These are phyloP conservation scores for Ajuga reptans DNA, from an alignment of 305 asterid species.

Conservation along the genomic window DNA sequence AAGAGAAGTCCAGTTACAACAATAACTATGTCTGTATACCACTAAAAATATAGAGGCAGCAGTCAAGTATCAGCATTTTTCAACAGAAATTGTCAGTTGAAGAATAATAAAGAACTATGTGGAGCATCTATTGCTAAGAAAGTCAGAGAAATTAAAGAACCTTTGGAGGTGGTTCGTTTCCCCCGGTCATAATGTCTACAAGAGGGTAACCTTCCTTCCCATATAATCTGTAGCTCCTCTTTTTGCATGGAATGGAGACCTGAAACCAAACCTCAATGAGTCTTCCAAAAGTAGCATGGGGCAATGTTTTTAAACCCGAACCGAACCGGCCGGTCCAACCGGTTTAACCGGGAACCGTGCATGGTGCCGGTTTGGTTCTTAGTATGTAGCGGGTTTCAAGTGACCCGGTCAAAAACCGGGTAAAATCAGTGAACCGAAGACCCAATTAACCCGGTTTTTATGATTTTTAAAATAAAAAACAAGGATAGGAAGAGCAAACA, in stretches of 20 bases:
- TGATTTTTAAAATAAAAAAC: too few species aligned
- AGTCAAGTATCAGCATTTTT: background rate
- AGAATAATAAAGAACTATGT: background rate
- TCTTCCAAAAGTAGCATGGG: constrained; percentile 3
- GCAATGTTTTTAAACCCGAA: too few species aligned
- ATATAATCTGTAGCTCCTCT: constrained; percentile 79
- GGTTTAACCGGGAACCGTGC: too few species aligned
- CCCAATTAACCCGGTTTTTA: too few species aligned
- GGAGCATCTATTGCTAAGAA: background rate
- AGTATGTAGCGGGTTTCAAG: too few species aligned
- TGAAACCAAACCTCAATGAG: constrained; percentile 32
- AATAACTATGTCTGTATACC: background rate
- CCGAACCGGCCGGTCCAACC: too few species aligned
- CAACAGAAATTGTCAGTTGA: background rate
- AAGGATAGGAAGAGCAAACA: too few species aligned
- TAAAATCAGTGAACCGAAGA: too few species aligned
- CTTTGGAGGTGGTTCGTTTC: constrained; percentile 89
- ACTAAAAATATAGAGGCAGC: background rate
- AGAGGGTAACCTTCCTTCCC: constrained; percentile 97
- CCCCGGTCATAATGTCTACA: constrained; percentile 91
- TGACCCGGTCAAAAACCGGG: too few species aligned
- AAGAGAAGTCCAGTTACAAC: background rate
- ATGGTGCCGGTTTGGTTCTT: too few species aligned
- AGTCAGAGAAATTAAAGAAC: constrained; percentile 28
- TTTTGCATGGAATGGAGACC: constrained; percentile 98